Percentiles rank a stretch among this genome's conserved stretches.
phyloP scores from a whole-genome alignment of 129 eudicot species.

The Helianthus annuus region HanXRQr2.0-SUNRISE NC_035440.2:60428303-60428802 shows the following conservation, averaged over 20 bases:
- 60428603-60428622: too few species aligned
- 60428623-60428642: background rate
- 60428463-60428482: too few species aligned
- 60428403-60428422: too few species aligned
- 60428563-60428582: too few species aligned
- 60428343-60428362: background rate
- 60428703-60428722: background rate
- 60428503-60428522: too few species aligned
- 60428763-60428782: conserved; percentile 4
- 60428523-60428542: too few species aligned
- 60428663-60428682: background rate
- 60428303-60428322: background rate
- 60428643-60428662: background rate
- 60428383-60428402: background rate
- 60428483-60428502: too few species aligned
- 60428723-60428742: background rate
- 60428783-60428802: background rate
- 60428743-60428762: background rate
- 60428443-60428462: too few species aligned
- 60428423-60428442: too few species aligned
- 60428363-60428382: background rate
- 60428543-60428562: too few species aligned
- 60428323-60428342: background rate
- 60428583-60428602: too few species aligned
- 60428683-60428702: background rate